Conservation (phyloP, 1,139 yeast genomes). For the Candida buenavistaensis region DNA sequence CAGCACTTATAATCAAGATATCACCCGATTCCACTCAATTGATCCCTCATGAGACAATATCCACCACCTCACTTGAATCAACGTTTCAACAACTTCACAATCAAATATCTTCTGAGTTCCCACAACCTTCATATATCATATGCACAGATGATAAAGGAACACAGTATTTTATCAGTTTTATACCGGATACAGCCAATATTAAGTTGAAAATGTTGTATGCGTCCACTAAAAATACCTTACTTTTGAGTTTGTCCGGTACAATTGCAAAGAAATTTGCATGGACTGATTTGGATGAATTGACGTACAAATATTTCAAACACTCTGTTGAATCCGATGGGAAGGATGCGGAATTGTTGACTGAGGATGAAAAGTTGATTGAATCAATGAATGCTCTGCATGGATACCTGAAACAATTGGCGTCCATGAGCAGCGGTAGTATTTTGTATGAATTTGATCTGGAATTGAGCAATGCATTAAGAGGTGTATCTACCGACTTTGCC, state of each 20-base stretch:
- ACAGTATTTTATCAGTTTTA: conserved; percentile 70
- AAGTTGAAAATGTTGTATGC: conserved; percentile 93
- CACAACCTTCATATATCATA: conserved; percentile 62
- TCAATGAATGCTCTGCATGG: conserved; percentile 35
- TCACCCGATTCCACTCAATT: conserved; percentile 50
- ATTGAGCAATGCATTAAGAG: conserved; percentile 24
- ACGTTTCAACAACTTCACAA: conserved; percentile 39
- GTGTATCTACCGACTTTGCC: conserved; percentile 20
- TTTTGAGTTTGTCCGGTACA: conserved; percentile 68
- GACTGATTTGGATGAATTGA: conserved; percentile 61
- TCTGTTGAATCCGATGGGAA: conserved; percentile 41
- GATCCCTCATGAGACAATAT: conserved; percentile 37
- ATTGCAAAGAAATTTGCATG: conserved; percentile 59
- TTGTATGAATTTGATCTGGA: conserved; percentile 29
- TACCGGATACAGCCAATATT: conserved; percentile 84
- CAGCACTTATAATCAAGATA: conserved; percentile 38
- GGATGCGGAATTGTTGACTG: conserved; percentile 45
- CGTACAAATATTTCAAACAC: conserved; percentile 48
- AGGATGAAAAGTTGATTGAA: conserved; percentile 56
- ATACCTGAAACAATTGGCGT: conserved; percentile 34
- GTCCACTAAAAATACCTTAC: conserved; percentile 74
- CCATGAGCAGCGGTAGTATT: conserved; percentile 30
- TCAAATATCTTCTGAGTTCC: conserved; percentile 35
- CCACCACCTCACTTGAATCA: conserved; percentile 21
- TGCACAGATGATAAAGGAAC: conserved; percentile 28